These are phyloP conservation scores for Huntiella abstrusa DNA, from an alignment of 2,329 filamentous ascomycete genomes.

Conservation along the genomic window DNA sequence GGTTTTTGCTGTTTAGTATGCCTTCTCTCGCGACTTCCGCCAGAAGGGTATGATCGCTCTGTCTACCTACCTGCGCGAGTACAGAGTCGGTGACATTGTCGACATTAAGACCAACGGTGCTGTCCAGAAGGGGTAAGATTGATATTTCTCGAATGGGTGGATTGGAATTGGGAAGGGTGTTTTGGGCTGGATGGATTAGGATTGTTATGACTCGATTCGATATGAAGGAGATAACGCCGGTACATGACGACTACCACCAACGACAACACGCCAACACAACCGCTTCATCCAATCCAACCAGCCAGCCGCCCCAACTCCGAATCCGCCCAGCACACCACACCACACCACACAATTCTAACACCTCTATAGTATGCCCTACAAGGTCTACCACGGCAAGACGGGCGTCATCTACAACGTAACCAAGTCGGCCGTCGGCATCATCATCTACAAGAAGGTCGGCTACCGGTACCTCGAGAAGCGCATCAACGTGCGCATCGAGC, in stretches of 20 bases:
- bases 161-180: too few species aligned
- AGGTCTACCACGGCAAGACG: constrained; percentile 99
- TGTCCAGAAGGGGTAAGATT: constrained; percentile 80
- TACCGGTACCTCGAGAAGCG: constrained; percentile 99
- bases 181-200: too few species aligned
- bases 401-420: constrained; percentile 98
- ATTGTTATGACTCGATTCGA: too few species aligned
- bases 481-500: constrained; percentile 97
- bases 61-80: constrained; percentile 85
- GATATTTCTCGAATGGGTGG: not conserved
- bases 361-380: constrained; percentile 72
- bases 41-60: constrained; percentile 86
- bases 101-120: constrained; percentile 98
- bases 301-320: too few species aligned
- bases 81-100: constrained; percentile 96
- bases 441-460: constrained; percentile 98
- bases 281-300: not conserved
- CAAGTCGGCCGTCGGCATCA: constrained; percentile 92
- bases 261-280: not conserved
- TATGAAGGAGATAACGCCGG: too few species aligned
- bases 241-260: not conserved
- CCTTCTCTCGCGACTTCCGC: constrained; percentile 88
- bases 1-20: constrained; percentile 35
- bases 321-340: not conserved
- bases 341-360: not conserved